Evolutionary conservation across 352 stramenopile species (phyloP), one percentile per base, ranked within the genome.

Genomic region (Phytophthora brassicae): DNA sequence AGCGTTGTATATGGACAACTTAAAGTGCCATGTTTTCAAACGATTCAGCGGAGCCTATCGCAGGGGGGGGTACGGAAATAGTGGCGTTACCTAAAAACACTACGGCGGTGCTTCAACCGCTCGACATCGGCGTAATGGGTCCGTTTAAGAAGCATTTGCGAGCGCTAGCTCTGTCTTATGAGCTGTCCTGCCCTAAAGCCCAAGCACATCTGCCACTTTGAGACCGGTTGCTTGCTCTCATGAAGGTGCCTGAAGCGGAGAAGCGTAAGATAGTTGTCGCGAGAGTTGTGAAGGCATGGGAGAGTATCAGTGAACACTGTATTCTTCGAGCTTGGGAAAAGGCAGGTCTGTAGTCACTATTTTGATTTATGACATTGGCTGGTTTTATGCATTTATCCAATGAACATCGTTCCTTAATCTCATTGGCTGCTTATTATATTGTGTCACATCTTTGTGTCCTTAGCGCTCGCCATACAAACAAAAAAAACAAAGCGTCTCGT

Each of bases 1-100:
- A 19, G 35, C 35, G 5, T 22, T 75, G 20, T 67, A 64, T 29
- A 50, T 72, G n/a, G 63, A 69, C 63, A 75, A 75, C 36, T 66
- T 72, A 36, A 66, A 66, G 52, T 59, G 43, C 13, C 68, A 72
- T 39, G 55, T 67, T 28, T 72, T 53, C 2, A 38, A n/a, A 52
- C 4, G 63, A 54, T 1, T 64, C 62, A 4, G 22, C 26, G 6
- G 54, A 60, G 8, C 54, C 36, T 19, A 62, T 71, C 22, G 53
- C 38, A 14, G 14, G 19, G 0, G 59, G 65, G 17, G 68, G 63
- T 0, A 66, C 68, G 13, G 62, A 75, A 33, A 20, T 75, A 1
- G 39, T 68, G 0, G 9, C 68, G 0, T 36, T 72, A 6, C 58
- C 62, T 14, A 50, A 65, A 17, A 72, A 70, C 56, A 66, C 59